Evolutionary conservation across 192 early-diverging fungal genomes (phyloP).

Genomic region (Chytriomyces sp.): DNA sequence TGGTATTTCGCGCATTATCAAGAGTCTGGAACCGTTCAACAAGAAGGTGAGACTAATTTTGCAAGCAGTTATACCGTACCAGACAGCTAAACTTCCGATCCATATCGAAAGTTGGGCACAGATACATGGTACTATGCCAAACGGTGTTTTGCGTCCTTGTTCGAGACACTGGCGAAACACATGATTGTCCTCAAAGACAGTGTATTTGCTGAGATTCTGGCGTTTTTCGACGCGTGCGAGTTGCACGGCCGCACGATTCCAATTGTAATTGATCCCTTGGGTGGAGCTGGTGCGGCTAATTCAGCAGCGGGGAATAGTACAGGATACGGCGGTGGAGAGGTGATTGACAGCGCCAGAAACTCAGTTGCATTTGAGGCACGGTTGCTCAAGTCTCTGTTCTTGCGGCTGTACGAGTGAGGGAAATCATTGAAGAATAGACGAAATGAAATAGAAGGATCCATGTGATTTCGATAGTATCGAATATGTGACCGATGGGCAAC

Average conservation of each 20-base stretch:
- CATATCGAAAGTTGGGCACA: conserved; percentile 58
- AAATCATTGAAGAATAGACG: background rate
- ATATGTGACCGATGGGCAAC: no score
- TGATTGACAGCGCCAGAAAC: conserved; percentile 49
- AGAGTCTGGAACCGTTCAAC: conserved; percentile 69
- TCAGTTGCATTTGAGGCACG: conserved; percentile 63
- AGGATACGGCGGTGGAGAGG: conserved; percentile 29
- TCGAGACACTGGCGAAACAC: conserved; percentile 69
- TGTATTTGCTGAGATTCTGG: conserved; percentile 60
- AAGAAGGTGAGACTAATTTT: conserved; percentile 56
- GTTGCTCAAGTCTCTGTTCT: conserved; percentile 59
- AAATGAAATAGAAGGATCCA: no score
- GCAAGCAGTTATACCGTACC: conserved; percentile 3
- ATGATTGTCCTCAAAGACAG: conserved; percentile 70
- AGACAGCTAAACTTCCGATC: background rate
- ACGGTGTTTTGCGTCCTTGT: conserved; percentile 63
- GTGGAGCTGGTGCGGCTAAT: conserved; percentile 9
- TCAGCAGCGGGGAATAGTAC: conserved; percentile 11
- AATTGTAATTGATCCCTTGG: conserved; percentile 56
- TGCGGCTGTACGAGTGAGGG: conserved; percentile 53
- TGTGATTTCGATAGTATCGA: no score
- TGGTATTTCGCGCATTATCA: conserved; percentile 70
- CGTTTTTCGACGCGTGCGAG: conserved; percentile 66
- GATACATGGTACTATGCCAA: conserved; percentile 74
- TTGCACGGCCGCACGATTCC: conserved; percentile 63